A percentile compares a stretch with the other conserved stretches of the same genome.
Evolutionary conservation across 352 stramenopile genomes (phyloP).

Genomic region (Globisporangium paddicum): DNA sequence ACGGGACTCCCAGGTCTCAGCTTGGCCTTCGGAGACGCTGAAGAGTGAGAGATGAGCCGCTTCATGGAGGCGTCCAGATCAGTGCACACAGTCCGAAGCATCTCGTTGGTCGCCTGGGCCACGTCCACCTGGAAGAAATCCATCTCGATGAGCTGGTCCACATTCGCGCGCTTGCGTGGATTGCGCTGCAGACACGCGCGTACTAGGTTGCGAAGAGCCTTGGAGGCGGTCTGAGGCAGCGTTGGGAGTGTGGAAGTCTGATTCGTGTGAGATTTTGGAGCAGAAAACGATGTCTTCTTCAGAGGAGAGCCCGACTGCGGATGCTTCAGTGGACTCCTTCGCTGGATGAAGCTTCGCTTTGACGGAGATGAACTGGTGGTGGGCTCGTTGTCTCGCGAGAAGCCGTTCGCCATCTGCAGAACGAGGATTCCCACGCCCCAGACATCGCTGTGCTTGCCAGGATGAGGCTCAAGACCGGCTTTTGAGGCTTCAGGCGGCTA

Average conservation of each 20-base stretch:
- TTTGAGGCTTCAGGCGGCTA: conserved; percentile 27
- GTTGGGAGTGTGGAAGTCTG: conserved; percentile 13
- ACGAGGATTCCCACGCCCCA: conserved; percentile 53
- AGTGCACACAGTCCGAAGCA: conserved; percentile 48
- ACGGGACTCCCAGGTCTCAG: background rate
- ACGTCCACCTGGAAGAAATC: conserved; percentile 57
- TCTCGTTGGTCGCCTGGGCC: conserved; percentile 38
- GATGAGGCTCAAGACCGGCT: background rate
- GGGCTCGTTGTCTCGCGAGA: conserved; percentile 7
- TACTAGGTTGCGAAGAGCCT: conserved; percentile 35
- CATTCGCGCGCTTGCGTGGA: conserved; percentile 31
- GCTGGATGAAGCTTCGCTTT: background rate
- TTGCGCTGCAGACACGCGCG: conserved; percentile 38
- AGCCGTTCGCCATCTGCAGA: conserved; percentile 41
- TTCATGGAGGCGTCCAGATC: conserved; percentile 59
- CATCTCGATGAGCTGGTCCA: conserved; percentile 27
- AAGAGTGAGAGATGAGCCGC: conserved; percentile 1
- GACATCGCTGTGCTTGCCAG: conserved; percentile 38
- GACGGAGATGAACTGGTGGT: background rate
- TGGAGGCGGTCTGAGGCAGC: conserved; percentile 41
- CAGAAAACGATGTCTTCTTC: background rate
- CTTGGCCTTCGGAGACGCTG: background rate
- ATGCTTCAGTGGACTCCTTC: conserved; percentile 6
- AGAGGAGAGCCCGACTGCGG: background rate
- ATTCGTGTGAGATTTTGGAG: background rate